Conservation (phyloP, 345 rosid genomes). For the rapeseed (Brassica napus) region Da-Ae NC_063439.1:23227501-23228000, state of each 20-base stretch:
- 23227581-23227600: slow-evolving; percentile 23
- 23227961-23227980: not conserved
- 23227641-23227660: not conserved
- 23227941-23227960: slow-evolving; percentile 25
- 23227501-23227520: slow-evolving; percentile 34
- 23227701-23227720: not conserved
- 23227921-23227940: slow-evolving; percentile 22
- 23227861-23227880: not conserved
- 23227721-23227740: not conserved
- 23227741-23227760: not conserved
- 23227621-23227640: not conserved
- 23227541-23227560: not conserved
- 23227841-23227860: not conserved
- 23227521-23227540: not conserved
- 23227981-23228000: not conserved
- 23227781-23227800: not conserved
- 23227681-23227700: not conserved
- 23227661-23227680: not conserved
- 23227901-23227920: slow-evolving; percentile 5
- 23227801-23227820: slow-evolving; percentile 32
- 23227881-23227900: slow-evolving; percentile 11
- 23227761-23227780: not conserved
- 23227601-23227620: not conserved
- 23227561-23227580: not conserved
- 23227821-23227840: slow-evolving; percentile 26